Conservation (phyloP, 2,329 filamentous ascomycete species). For the Claviceps purpurea region DNA sequence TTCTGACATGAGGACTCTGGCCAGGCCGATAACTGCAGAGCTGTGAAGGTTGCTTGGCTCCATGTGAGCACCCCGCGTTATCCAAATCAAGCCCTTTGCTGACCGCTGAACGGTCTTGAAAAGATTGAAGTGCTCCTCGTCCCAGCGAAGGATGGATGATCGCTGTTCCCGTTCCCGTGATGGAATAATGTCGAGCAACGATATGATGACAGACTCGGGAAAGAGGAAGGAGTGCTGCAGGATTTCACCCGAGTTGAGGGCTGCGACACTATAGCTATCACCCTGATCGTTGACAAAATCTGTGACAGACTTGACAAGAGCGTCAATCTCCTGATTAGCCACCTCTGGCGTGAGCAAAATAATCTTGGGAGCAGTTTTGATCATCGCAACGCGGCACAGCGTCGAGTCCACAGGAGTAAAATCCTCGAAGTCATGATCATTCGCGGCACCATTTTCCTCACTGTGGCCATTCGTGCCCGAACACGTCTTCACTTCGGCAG, state of each 20-base stretch:
- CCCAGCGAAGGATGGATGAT: conserved; percentile 25
- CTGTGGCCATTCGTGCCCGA: neutral
- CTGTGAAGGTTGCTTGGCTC: conserved; percentile 20
- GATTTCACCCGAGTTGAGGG: conserved; percentile 1
- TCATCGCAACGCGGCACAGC: neutral
- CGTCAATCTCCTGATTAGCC: neutral
- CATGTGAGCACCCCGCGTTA: conserved; percentile 29
- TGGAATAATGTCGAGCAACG: conserved; percentile 30
- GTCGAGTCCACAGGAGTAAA: neutral
- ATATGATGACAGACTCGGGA: conserved; percentile 24
- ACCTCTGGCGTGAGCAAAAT: conserved; percentile 2
- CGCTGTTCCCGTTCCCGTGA: conserved; percentile 9
- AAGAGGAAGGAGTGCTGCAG: conserved; percentile 7
- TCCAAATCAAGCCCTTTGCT: conserved; percentile 32
- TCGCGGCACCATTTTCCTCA: neutral
- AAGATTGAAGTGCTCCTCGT: conserved; percentile 22
- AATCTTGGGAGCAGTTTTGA: neutral
- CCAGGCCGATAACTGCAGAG: conserved; percentile 30
- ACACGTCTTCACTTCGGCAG: neutral
- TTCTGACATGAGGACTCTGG: conserved; percentile 36
- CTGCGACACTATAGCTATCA: neutral
- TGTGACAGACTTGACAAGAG: neutral
- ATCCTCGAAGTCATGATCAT: neutral
- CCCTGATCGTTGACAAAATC: neutral
- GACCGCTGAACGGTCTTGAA: conserved; percentile 26